Evolutionary conservation across 1,139 yeast species (phyloP).

Genomic region (Protomyces lactucae-debilis): DNA sequence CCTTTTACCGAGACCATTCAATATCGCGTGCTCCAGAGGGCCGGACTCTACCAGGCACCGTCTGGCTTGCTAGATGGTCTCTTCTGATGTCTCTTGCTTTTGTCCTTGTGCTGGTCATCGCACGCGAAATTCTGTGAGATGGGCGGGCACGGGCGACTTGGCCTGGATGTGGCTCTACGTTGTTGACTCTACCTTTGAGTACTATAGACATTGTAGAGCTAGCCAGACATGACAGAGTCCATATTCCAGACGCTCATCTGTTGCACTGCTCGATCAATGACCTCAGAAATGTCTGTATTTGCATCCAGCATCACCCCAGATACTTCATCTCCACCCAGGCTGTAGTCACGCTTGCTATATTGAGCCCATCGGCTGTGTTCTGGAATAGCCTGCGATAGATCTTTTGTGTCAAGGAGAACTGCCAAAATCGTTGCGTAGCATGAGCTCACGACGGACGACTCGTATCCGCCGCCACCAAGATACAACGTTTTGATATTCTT

Average conservation of each 20-base stretch:
- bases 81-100: no score
- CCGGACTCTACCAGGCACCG: no score
- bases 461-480: slow-evolving; percentile 78
- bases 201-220: no score
- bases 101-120: no score
- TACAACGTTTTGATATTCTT: slow-evolving; percentile 39
- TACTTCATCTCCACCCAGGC: neutral
- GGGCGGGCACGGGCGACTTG: no score
- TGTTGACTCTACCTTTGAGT: no score
- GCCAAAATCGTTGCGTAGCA: slow-evolving; percentile 58
- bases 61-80: no score
- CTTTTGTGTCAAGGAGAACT: neutral
- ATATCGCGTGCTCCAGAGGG: neutral
- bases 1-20: slow-evolving; percentile 20
- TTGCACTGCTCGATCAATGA: neutral
- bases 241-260: neutral
- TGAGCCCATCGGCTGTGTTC: slow-evolving; percentile 1
- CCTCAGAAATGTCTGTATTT: neutral
- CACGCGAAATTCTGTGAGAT: no score
- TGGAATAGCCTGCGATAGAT: neutral
- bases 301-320: neutral
- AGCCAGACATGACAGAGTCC: neutral
- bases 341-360: neutral
- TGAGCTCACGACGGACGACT: slow-evolving; percentile 57
- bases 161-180: no score